Base-by-base conservation (phyloP, 177 flowering plant species). In the Tripterygium wilfordii region DNA sequence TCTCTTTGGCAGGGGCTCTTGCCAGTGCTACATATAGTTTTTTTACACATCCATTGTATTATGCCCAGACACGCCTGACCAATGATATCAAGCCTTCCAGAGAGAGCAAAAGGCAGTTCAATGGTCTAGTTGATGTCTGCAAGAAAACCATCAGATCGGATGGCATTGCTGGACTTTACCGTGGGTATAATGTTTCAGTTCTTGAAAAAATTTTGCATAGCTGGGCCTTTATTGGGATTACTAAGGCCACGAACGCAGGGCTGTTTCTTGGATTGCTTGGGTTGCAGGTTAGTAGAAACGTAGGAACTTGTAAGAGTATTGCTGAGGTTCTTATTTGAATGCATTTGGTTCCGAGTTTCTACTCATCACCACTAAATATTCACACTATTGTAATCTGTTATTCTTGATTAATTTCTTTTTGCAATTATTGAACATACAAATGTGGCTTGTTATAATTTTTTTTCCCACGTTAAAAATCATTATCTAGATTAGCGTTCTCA, bases 161-260 rank as follows among this genome's bases (percentile, higher is more conserved):
- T 74, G 95, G 90, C n/a, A n/a, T 83, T 59, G 79, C 75, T 48
- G 95, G 95, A 4, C 82, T 86, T 23, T 86, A 86, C 46, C 95
- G 95, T 48, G 95, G 95, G 26, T 86, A 83, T 49, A 77, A 50
- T 72, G 71, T 86, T 32, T 86, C 95, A 1, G 76, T 80, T 63
- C 80, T 83, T 61, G 90, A 90, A 24, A 85, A 78, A 44, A 70
- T 85, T 19, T 74, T 85, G 33, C 82, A 85, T 56, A 89, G 95
- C 44, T 89, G 89, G 3, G 74, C 83, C 5, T 85, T 83, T 68
- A 83, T 86, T 69, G 96, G 96, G 58, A 62, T 86, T 83, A 83
- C 83, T 43, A 91, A 87, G 60, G 83, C 96, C 42, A 62, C 84
- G 19, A 87, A 83, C n/a, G n/a, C n/a, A n/a, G n/a, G n/a, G n/a